Evolutionary conservation across 169 alveolate genomes (phyloP).

Genomic region (Plasmodium sp.): DNA sequence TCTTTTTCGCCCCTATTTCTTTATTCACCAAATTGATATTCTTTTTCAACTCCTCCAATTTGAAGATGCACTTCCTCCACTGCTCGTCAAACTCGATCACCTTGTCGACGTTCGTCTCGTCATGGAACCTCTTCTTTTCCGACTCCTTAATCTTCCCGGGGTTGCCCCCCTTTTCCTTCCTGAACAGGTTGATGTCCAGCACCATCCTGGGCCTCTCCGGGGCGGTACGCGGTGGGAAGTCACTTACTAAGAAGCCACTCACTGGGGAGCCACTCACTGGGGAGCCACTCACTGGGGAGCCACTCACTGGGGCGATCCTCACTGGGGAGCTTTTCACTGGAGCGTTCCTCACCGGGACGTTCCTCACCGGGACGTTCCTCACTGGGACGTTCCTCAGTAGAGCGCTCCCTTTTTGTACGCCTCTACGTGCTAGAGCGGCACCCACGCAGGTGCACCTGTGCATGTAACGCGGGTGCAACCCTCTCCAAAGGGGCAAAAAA

Average conservation of each 20-base stretch:
- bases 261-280: background rate
- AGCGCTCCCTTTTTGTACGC: background rate
- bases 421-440: background rate
- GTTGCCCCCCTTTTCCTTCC: slow-evolving; percentile 80
- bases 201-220: slow-evolving; percentile 76
- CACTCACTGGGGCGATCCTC: background rate
- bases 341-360: too few relatives aligned
- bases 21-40: slow-evolving; percentile 76
- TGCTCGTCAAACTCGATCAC: slow-evolving; percentile 86
- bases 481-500: background rate
- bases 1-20: slow-evolving; percentile 77
- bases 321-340: too few relatives aligned
- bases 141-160: slow-evolving; percentile 77
- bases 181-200: slow-evolving; percentile 80
- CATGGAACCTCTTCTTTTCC: slow-evolving; percentile 80
- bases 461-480: background rate
- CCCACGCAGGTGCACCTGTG: background rate
- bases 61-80: slow-evolving; percentile 87
- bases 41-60: slow-evolving; percentile 85
- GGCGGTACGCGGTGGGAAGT: background rate
- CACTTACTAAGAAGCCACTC: too few relatives aligned
- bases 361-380: too few relatives aligned
- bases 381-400: too few relatives aligned
- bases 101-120: slow-evolving; percentile 79
- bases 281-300: background rate